A percentile compares a stretch with the other conserved stretches of the same genome.
These are phyloP conservation scores for Trichosporon coremiiforme DNA, from an alignment of 1,284 basidiomycete genomes.

Conservation along the genomic window DNA sequence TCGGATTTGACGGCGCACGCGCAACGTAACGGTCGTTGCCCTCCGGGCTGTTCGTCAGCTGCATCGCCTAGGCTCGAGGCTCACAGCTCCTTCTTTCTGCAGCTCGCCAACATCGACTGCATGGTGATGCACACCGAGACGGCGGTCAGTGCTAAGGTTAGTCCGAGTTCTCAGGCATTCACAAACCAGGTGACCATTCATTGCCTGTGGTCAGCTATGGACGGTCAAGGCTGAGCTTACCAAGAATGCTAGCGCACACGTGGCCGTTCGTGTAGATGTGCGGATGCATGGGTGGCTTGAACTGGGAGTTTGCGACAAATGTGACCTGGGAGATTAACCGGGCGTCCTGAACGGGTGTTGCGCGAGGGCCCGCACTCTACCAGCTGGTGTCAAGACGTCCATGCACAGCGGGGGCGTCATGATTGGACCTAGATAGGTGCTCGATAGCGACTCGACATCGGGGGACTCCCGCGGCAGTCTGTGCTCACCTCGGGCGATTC, in stretches of 20 bases:
- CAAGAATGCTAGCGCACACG: slow-evolving; percentile 56
- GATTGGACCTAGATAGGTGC: background rate
- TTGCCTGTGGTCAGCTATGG: slow-evolving; percentile 36
- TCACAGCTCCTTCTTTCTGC: slow-evolving; percentile 53
- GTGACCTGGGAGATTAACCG: slow-evolving; percentile 44
- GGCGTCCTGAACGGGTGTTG: slow-evolving; percentile 1
- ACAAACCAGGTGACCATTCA: slow-evolving; percentile 53
- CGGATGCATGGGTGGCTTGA: slow-evolving; percentile 54
- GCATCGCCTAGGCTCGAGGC: slow-evolving; percentile 13
- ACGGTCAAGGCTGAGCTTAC: no score
- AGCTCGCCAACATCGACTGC: slow-evolving; percentile 58
- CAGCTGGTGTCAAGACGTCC: background rate
- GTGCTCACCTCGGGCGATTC: slow-evolving; percentile 50
- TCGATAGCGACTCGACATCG: background rate
- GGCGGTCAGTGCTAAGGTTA: slow-evolving; percentile 49
- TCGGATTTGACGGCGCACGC: slow-evolving; percentile 51
- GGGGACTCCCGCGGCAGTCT: background rate
- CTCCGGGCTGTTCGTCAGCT: slow-evolving; percentile 41
- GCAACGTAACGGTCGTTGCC: slow-evolving; percentile 55
- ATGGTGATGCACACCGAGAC: slow-evolving; percentile 56
- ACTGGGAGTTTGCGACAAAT: slow-evolving; percentile 45
- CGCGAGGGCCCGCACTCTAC: background rate
- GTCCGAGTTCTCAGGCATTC: background rate
- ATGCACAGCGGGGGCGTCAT: background rate
- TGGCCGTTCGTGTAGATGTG: slow-evolving; percentile 57